Base-by-base conservation (phyloP, 495 filamentous ascomycete species). In the Daldinia grandis region DNA sequence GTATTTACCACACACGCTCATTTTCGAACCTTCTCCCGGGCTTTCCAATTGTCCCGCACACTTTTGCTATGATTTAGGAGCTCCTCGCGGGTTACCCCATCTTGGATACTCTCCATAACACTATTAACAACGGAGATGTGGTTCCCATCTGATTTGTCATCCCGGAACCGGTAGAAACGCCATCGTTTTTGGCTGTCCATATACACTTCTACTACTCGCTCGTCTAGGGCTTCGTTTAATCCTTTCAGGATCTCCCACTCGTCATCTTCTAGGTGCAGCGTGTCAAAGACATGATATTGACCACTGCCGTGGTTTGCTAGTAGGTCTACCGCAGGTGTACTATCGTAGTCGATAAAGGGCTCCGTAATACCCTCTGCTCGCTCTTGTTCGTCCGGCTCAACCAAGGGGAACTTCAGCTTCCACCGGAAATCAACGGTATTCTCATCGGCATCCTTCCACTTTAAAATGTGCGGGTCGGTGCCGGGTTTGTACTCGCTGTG, bases 401-500 rank as follows among this genome's bases (percentile, higher is more conserved):
- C 81, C 0, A 83, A 59, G 0, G 92, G 93, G 74, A 97, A 98
- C 40, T 87, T 84, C 25, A 99, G 85, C 35, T 84, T 82, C 73
- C 97, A 85, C 49, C 90, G 85, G 77, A 98, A 98, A 76, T 99
- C 95, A 65, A 99, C 86, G 0, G 93, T 94, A 79, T 99, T 99
- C 73, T 99, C 95, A 27, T 90, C 80, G 4, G 90, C 90, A 1
- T 94, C 92, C 76, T 99, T 99, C 95, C 95, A 99, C 80, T 99
- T 99, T 24, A 99, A 83, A 68, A 97, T 98, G 74, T 95, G 90
- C 42, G 87, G 86, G 78, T 99, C 95, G 6, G 95, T 98, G 69
- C 95, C 95, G 60, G 90, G 90, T 69, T 88, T 87, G 82, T 99
- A 99, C 1, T 91, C 88, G 30, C 90, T 91, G 67, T 85, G 90